Evolutionary conservation across 2,329 filamentous ascomycete species (phyloP).

Genomic region (Trichophyton mentagrophytes): DNA sequence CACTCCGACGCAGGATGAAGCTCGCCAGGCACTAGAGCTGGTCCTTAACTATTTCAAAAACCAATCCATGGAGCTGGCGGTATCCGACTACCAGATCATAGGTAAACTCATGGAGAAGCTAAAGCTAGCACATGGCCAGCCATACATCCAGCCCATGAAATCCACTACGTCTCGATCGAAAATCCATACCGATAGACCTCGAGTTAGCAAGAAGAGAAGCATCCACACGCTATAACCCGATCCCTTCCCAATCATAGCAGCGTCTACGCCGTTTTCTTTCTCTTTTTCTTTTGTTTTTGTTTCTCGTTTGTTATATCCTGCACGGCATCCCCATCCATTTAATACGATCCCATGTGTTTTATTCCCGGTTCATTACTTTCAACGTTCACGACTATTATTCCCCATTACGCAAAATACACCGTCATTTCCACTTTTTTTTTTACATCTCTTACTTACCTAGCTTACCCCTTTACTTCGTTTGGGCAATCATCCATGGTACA

Average conservation of each 20-base stretch:
- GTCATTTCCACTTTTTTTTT: not conserved
- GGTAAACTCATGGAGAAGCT: slow-evolving; percentile 78
- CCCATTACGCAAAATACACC: not conserved
- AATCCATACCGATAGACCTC: slow-evolving; percentile 30
- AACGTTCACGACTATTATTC: not conserved
- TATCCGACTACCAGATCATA: slow-evolving; percentile 67
- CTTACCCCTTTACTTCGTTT: not conserved
- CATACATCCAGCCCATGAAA: slow-evolving; percentile 20
- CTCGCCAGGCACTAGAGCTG: slow-evolving; percentile 65
- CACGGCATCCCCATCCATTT: slow-evolving; percentile 2
- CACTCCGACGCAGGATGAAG: slow-evolving; percentile 74
- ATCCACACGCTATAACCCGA: slow-evolving; percentile 28
- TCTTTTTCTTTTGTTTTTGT: not conserved
- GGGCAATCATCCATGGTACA: not conserved
- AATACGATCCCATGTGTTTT: not conserved
- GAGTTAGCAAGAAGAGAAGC: slow-evolving; percentile 35
- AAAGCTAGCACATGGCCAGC: slow-evolving; percentile 47
- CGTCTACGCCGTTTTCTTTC: not conserved
- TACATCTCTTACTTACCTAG: too few species aligned
- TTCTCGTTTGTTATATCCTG: slow-evolving; percentile 1
- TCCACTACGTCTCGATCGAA: slow-evolving; percentile 31
- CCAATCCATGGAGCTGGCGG: slow-evolving; percentile 54
- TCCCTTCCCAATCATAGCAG: not conserved
- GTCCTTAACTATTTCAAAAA: slow-evolving; percentile 71
- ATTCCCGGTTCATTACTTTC: not conserved